Percentiles rank a stretch among this genome's conserved stretches.
phyloP scores from a whole-genome alignment of 1,284 basidiomycete species.

The Taiwanofungus camphoratus region DNA sequence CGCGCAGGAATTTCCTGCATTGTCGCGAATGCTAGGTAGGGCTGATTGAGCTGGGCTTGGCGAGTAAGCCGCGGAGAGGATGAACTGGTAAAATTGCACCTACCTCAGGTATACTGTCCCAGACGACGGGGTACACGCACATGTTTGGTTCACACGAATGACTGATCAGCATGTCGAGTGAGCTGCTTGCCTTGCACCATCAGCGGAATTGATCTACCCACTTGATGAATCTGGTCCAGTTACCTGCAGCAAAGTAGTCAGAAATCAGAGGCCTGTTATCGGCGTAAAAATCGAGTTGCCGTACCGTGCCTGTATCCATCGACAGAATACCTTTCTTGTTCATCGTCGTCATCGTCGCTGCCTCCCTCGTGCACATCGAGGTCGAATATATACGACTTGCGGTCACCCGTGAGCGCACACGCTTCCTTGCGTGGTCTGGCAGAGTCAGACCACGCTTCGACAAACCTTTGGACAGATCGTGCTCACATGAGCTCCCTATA shows the following conservation, averaged over 20 bases:
- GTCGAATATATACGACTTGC: constrained; percentile 48
- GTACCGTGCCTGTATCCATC: constrained; percentile 44
- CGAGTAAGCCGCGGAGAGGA: background rate
- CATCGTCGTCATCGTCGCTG: constrained; percentile 27
- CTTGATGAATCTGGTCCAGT: constrained; percentile 73
- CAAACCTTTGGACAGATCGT: background rate
- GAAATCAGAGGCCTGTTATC: background rate
- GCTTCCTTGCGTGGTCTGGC: constrained; percentile 37
- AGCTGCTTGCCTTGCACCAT: background rate
- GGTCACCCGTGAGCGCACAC: constrained; percentile 26
- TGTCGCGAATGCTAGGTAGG: constrained; percentile 55
- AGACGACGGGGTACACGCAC: constrained; percentile 49
- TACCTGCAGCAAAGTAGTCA: constrained; percentile 36
- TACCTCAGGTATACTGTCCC: constrained; percentile 53
- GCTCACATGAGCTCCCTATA: constrained; percentile 24
- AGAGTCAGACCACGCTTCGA: background rate
- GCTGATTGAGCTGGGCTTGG: constrained; percentile 43
- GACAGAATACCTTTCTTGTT: constrained; percentile 38
- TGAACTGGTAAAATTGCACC: constrained; percentile 13
- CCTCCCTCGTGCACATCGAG: constrained; percentile 47
- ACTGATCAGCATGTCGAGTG: constrained; percentile 27
- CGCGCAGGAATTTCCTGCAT: constrained; percentile 38
- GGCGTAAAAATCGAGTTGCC: constrained; percentile 9
- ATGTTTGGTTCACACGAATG: constrained; percentile 63
- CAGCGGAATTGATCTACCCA: constrained; percentile 26